Evolutionary conservation across 257 asterid genomes (phyloP).

Genomic region (Rauvolfia tetraphylla): DNA sequence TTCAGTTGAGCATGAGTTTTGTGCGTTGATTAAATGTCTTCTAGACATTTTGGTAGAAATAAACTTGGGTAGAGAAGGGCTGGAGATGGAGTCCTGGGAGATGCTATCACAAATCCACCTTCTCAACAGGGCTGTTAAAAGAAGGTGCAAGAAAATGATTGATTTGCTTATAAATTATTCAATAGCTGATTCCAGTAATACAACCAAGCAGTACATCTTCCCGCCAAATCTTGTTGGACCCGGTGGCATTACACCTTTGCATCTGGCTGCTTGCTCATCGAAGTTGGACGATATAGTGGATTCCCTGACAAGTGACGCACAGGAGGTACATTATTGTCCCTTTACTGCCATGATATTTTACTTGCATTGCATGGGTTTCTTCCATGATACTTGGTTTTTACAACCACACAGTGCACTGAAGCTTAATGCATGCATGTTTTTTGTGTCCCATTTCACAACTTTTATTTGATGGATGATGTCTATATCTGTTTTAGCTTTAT

Average conservation of each 20-base stretch:
- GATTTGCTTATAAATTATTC: conserved; percentile 48
- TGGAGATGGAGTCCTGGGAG: conserved; percentile 51
- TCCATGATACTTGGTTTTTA: not conserved
- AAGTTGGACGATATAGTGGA: conserved; percentile 61
- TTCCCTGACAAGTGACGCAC: conserved; percentile 70
- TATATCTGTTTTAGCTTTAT: not conserved
- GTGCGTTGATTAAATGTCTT: conserved; percentile 63
- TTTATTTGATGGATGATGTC: not conserved
- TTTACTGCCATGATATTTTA: not conserved
- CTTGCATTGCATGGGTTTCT: not conserved
- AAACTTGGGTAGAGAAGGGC: conserved; percentile 46
- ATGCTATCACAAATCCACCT: conserved; percentile 73
- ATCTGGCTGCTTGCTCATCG: conserved; percentile 69
- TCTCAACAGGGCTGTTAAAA: conserved; percentile 75
- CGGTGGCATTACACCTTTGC: conserved; percentile 86
- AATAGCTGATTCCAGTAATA: conserved; percentile 29
- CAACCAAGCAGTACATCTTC: conserved; percentile 45
- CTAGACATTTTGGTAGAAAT: conserved; percentile 63
- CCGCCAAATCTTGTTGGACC: conserved; percentile 68
- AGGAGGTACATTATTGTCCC: conserved; percentile 47
- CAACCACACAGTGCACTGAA: not conserved
- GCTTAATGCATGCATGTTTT: not conserved
- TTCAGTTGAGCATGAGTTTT: conserved; percentile 74
- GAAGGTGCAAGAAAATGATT: conserved; percentile 59
- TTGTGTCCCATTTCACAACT: not conserved